Conservation (phyloP, 768 basidiomycete genomes). For the Collybia sordida region DNA sequence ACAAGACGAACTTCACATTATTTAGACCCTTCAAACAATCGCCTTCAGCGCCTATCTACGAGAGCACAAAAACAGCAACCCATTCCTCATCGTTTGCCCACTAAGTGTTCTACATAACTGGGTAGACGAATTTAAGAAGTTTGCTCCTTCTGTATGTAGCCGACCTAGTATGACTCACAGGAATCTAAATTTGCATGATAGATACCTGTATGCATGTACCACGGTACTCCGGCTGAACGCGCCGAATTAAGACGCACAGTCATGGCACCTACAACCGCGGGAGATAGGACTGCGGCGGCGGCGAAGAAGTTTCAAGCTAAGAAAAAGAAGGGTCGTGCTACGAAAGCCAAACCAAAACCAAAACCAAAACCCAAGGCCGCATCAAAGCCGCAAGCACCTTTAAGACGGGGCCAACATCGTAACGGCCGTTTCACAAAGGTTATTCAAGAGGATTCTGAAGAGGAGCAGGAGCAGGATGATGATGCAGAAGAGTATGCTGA, state of each 20-base stretch:
- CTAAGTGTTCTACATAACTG: slow-evolving; percentile 93
- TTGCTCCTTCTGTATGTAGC: slow-evolving; percentile 68
- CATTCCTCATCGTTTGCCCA: slow-evolving; percentile 90
- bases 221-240: slow-evolving; percentile 81
- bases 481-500: slow-evolving; percentile 11
- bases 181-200: slow-evolving; percentile 21
- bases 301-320: slow-evolving; percentile 8
- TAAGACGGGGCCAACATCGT: slow-evolving; percentile 7
- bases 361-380: slow-evolving; percentile 8
- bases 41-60: slow-evolving; percentile 91
- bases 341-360: slow-evolving; percentile 17
- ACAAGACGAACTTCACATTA: not conserved
- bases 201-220: slow-evolving; percentile 91
- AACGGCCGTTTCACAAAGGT: slow-evolving; percentile 14
- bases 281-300: slow-evolving; percentile 9
- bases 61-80: slow-evolving; percentile 63
- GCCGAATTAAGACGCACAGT: slow-evolving; percentile 70
- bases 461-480: slow-evolving; percentile 19
- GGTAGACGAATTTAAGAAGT: slow-evolving; percentile 80
- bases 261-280: slow-evolving; percentile 39
- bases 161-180: not conserved
- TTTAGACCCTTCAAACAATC: slow-evolving; percentile 91
- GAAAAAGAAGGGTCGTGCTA: slow-evolving; percentile 3
- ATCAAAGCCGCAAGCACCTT: slow-evolving; percentile 6
- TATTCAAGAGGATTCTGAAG: slow-evolving; percentile 14